These are phyloP conservation scores for Cladosporium phlei DNA, from an alignment of 2,329 filamentous ascomycete genomes.

Conservation along the genomic window DNA sequence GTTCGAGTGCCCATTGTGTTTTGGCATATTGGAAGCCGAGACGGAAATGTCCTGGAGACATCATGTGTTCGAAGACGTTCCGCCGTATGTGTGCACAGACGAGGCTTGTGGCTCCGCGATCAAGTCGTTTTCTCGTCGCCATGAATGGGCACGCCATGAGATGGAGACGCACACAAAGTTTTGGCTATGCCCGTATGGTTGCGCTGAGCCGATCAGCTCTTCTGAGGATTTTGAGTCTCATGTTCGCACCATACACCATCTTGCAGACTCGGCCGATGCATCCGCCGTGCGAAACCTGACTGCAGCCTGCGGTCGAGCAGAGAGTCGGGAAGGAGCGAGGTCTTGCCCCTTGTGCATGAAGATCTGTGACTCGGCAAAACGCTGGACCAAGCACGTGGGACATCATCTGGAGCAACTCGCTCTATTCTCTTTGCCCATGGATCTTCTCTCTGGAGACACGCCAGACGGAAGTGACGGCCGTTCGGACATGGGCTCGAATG, in stretches of 20 bases:
- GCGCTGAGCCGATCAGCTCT: not conserved
- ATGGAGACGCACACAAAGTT: slow-evolving; percentile 13
- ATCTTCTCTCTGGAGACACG: not conserved
- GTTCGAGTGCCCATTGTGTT: not conserved
- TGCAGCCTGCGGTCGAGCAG: too few relatives aligned
- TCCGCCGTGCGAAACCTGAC: too few relatives aligned
- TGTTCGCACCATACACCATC: too few relatives aligned
- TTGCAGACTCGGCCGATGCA: too few relatives aligned
- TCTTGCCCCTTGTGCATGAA: not conserved
- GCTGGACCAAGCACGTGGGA: not conserved
- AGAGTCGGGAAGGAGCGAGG: too few relatives aligned
- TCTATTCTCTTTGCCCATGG: not conserved
- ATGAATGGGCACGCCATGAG: slow-evolving; percentile 19
- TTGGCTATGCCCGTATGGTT: not conserved
- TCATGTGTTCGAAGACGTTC: not conserved
- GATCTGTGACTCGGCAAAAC: not conserved
- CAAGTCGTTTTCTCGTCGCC: not conserved
- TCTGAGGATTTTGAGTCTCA: not conserved
- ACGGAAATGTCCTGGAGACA: not conserved
- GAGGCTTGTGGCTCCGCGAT: not conserved
- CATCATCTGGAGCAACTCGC: not conserved
- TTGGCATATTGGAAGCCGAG: not conserved
- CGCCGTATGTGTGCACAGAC: not conserved
- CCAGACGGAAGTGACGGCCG: not conserved
- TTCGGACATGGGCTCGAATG: too few relatives aligned